Evolutionary conservation across 2,329 filamentous ascomycete species (phyloP), one percentile per base, ranked within the genome.

Genomic region (Colletotrichum sansevieriae): DNA sequence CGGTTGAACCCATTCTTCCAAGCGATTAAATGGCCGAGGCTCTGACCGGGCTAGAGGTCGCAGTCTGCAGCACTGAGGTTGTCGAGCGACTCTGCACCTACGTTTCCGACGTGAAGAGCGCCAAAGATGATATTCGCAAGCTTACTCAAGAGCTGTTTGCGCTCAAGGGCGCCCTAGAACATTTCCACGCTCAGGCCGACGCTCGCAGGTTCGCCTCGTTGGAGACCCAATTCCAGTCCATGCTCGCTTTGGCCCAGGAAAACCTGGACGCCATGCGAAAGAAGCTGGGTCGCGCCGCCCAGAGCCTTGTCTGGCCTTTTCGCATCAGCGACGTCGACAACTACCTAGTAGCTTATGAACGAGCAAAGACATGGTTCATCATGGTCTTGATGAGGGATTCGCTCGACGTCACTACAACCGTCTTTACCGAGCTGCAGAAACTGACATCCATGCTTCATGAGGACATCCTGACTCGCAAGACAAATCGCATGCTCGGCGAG

Each of bases 311-410:
- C n/a, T 75, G 73, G 73, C 73, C 74, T 7, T 72, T 74, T 29
- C 66, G 66, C 39, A 62, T 62, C 12, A 70, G 49, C 1, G 70
- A 74, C 29, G 52, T 75, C 4, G 59, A 72, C 39, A 73, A 73
- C 18, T 72, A 73, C 18, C 55, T 75, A 29, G 59, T 57, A 18
- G 72, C 70, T 11, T 46, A 74, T 3, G 74, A 75, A 43, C 62
- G 73, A 20, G 68, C 73, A 47, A 75, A 75, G 62, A 72, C 72
- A 2, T 75, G 73, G 74, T 75, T 74, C 51, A 71, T 75, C 44
- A 73, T 75, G 73, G 64, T 73, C 1, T 63, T 75, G 12, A 67
- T 75, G 43, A 67, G 65, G 43, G 71, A 75, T 58, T 70, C 68
- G n/a, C 66, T 61, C 43, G 73, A 74, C 13, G 46, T 59, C 15